Evolutionary conservation across 345 rosid species (phyloP).

Genomic region (Corymbia maculata): DNA sequence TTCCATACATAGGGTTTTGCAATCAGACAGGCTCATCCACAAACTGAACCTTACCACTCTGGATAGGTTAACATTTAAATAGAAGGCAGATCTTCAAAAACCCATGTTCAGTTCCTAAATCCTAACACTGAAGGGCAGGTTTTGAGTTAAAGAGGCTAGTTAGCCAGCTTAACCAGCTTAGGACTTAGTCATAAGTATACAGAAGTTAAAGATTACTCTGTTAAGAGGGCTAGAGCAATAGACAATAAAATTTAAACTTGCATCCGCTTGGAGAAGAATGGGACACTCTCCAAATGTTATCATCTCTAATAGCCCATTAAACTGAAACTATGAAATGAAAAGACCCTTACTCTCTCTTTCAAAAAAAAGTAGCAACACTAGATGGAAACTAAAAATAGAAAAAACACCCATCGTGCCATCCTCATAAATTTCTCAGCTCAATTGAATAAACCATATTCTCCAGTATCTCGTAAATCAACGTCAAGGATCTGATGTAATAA

Average conservation of each 20-base stretch:
- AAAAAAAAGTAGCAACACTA: neutral
- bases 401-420: neutral
- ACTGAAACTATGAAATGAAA: neutral
- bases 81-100: neutral
- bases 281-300: neutral
- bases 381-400: neutral
- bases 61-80: neutral
- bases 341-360: neutral
- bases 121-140: neutral
- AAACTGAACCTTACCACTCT: neutral
- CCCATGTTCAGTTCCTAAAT: neutral
- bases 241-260: neutral
- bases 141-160: neutral
- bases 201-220: neutral
- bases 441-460: neutral
- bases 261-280: neutral
- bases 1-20: neutral
- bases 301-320: neutral
- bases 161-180: neutral
- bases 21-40: neutral
- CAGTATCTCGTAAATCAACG: neutral
- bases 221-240: neutral
- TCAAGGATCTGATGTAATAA: neutral
- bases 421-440: neutral
- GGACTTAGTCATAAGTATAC: neutral